Conservation (phyloP, 2,329 filamentous ascomycete species). For the Diplodia seriata region DNA sequence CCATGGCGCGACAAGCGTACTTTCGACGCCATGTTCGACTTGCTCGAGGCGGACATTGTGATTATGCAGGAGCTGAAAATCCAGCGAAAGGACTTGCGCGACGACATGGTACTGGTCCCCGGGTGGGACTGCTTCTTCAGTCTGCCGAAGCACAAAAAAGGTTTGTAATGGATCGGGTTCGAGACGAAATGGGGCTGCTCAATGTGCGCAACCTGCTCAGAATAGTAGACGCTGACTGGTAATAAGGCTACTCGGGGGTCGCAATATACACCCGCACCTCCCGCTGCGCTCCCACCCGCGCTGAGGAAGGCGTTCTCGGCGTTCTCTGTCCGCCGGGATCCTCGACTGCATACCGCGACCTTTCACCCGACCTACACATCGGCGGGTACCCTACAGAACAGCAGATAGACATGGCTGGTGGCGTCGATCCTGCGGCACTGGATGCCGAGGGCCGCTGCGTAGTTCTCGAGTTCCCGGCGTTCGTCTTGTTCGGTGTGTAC, state of each 20-base stretch:
- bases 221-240: not conserved
- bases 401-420: slow-evolving; percentile 67
- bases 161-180: slow-evolving; percentile 51
- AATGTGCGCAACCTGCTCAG: not conserved
- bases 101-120: slow-evolving; percentile 94
- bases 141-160: slow-evolving; percentile 91
- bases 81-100: slow-evolving; percentile 85
- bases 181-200: not conserved
- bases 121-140: slow-evolving; percentile 98
- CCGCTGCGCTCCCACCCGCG: slow-evolving; percentile 82
- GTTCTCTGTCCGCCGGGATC: slow-evolving; percentile 73
- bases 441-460: slow-evolving; percentile 94
- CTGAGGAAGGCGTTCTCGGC: slow-evolving; percentile 93
- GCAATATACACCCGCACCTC: slow-evolving; percentile 92
- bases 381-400: slow-evolving; percentile 81
- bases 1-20: slow-evolving; percentile 58
- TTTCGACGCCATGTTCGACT: slow-evolving; percentile 83
- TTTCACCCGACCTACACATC: slow-evolving; percentile 76
- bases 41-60: slow-evolving; percentile 88
- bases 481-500: slow-evolving; percentile 92
- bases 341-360: slow-evolving; percentile 72
- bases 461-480: slow-evolving; percentile 90
- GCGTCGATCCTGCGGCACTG: slow-evolving; percentile 72
- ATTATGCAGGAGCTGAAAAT: slow-evolving; percentile 97
- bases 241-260: slow-evolving; percentile 87